These are phyloP conservation scores for Rhizomucor pusillus DNA, from an alignment of 371 early-diverging fungal genomes.

Conservation along the genomic window DNA sequence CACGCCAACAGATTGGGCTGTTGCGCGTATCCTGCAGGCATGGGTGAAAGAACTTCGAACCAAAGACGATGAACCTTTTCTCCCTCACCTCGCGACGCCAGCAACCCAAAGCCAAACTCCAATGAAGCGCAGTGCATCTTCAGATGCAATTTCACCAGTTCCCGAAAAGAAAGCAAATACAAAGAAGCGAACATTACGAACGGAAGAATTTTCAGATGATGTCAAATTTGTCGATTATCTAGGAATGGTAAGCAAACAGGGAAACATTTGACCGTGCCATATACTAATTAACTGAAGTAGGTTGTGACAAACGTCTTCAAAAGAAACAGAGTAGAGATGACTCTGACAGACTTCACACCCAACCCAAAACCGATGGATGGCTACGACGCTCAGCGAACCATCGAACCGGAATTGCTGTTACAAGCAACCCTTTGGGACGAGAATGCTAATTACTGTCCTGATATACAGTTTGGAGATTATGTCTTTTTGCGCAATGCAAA, in stretches of 20 bases:
- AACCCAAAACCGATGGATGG: slow-evolving; percentile 10
- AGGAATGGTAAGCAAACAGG: background rate
- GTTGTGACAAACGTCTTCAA: background rate
- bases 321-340: background rate
- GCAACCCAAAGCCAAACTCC: no score
- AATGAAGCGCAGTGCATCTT: no score
- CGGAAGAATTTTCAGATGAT: background rate
- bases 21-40: no score
- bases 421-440: slow-evolving; percentile 26
- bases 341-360: slow-evolving; percentile 26
- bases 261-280: no score
- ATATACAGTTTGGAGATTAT: slow-evolving; percentile 12
- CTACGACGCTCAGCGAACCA: background rate
- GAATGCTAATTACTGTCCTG: slow-evolving; percentile 8
- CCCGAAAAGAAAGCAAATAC: no score
- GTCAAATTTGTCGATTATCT: background rate
- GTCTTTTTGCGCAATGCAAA: slow-evolving; percentile 7
- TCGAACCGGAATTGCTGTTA: slow-evolving; percentile 9
- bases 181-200: background rate
- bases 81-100: no score
- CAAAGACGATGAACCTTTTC: no score
- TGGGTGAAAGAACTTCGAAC: no score
- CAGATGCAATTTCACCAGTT: no score
- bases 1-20: background rate
- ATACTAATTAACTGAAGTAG: background rate